Evolutionary conservation across 2,329 filamentous ascomycete species (phyloP), one percentile per base, ranked within the genome.

Genomic region (Colletotrichum euphorbiae): DNA sequence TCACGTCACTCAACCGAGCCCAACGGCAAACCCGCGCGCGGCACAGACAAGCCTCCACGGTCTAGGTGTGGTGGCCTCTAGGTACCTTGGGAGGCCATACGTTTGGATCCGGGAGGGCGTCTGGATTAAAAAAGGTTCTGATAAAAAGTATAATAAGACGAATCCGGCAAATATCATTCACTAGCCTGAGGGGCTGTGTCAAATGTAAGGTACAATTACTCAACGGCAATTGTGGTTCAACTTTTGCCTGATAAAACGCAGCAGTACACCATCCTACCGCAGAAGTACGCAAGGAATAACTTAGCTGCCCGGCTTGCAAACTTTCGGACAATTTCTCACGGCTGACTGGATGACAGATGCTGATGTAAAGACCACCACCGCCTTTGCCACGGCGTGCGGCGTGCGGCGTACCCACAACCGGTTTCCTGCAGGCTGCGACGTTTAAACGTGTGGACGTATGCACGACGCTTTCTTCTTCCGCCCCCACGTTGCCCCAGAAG

Each of bases 321-420:
- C 6, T 28, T 28, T 36, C 13, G 51, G 31, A 17, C 4, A 28
- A n/a, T 36, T 21, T n/a, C 3, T 38, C 15, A 19, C 28, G 17
- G 36, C 21, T 5, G n/a, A 28, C 24, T 12, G 19, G 48, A 65
- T 68, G 61, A 68, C 61, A 69, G 61, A 69, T 69, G 66, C 55
- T 69, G 66, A 69, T 69, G 66, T 55, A 69, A 65, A 24, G 43
- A 11, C n/a, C 31, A 54, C 19, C 3, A 11, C 17, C 17, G 24
- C 13, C 6, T 6, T n/a, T 13, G 5, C 19, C 54, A 9, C 40
- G 48, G 48, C 48, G 48, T 21, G 48, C 31, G 19, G 19, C n/a
- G 11, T 43, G 36, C 52, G 33, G 1, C 33, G 7, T 15, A 1
- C 36, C 28, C 40, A 31, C 12, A 21, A 56, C 24, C 24, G 54